Percentiles rank a stretch among this genome's conserved stretches.
These are phyloP conservation scores for Shiraia sp. DNA, from an alignment of 2,329 filamentous ascomycete genomes.

Conservation along the genomic window DNA sequence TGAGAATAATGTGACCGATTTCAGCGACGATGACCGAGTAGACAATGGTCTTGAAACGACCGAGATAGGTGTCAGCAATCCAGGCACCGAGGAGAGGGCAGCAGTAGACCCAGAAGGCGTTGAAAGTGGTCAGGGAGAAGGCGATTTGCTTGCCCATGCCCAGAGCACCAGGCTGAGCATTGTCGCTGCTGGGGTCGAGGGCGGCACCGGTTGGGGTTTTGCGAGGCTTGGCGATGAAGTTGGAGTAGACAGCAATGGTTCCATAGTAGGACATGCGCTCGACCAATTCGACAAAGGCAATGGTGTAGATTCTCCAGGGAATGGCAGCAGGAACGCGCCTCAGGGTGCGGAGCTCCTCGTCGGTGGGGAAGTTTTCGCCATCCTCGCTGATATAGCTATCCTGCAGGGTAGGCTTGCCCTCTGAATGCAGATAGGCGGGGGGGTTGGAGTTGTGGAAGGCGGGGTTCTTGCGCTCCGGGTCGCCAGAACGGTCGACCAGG, in stretches of 20 bases:
- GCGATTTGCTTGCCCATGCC: slow-evolving; percentile 59
- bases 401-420: slow-evolving; percentile 45
- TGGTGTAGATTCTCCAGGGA: slow-evolving; percentile 38
- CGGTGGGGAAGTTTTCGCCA: slow-evolving; percentile 34
- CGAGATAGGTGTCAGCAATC: slow-evolving; percentile 63
- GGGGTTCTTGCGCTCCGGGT: slow-evolving; percentile 39
- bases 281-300: slow-evolving; percentile 44
- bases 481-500: slow-evolving; percentile 38
- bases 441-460: slow-evolving; percentile 25
- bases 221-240: slow-evolving; percentile 42
- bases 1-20: slow-evolving; percentile 58
- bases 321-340: slow-evolving; percentile 39
- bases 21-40: slow-evolving; percentile 63
- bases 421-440: slow-evolving; percentile 34
- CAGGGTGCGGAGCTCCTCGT: slow-evolving; percentile 42
- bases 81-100: slow-evolving; percentile 64
- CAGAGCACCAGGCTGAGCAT: slow-evolving; percentile 55
- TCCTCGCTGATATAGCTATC: slow-evolving; percentile 31
- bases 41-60: slow-evolving; percentile 64
- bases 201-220: slow-evolving; percentile 37
- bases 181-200: slow-evolving; percentile 23
- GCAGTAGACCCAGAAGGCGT: slow-evolving; percentile 61
- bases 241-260: slow-evolving; percentile 42
- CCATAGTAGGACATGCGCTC: slow-evolving; percentile 48
- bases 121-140: slow-evolving; percentile 57